Evolutionary conservation across 2,329 filamentous ascomycete species (phyloP).

Genomic region (Shiraia sp.): DNA sequence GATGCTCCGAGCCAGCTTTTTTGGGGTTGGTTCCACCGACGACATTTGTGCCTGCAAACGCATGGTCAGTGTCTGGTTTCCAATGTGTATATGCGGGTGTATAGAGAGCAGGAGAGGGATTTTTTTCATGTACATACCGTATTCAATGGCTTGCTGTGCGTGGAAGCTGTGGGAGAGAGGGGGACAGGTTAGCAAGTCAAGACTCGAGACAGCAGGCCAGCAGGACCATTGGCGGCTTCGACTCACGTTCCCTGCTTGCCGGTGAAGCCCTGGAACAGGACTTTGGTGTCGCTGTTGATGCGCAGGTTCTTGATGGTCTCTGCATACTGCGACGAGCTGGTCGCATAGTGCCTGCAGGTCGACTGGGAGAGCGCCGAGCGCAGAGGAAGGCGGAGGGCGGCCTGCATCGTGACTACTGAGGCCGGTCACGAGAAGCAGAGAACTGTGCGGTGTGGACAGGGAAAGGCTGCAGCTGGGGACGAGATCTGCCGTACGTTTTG

Average conservation of each 20-base stretch:
- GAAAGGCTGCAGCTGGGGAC: neutral
- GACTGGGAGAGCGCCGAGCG: slow-evolving; percentile 69
- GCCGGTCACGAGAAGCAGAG: slow-evolving; percentile 30
- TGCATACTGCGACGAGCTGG: slow-evolving; percentile 61
- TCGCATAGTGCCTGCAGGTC: slow-evolving; percentile 78
- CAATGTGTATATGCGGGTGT: neutral
- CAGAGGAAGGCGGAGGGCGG: slow-evolving; percentile 70
- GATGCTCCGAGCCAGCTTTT: slow-evolving; percentile 90
- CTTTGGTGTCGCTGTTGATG: slow-evolving; percentile 91
- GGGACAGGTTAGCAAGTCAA: no score
- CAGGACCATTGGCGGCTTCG: neutral
- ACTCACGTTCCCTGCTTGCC: slow-evolving; percentile 85
- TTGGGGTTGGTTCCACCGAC: slow-evolving; percentile 99
- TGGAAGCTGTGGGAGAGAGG: slow-evolving; percentile 73
- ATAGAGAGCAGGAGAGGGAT: no score
- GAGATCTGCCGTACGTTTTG: no score
- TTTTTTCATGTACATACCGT: slow-evolving; percentile 72
- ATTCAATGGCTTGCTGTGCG: slow-evolving; percentile 96
- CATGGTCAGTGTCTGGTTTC: slow-evolving; percentile 32
- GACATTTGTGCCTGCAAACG: slow-evolving; percentile 79
- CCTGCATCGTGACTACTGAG: slow-evolving; percentile 71
- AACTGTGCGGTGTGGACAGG: neutral
- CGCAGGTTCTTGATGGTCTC: slow-evolving; percentile 70
- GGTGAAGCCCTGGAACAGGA: slow-evolving; percentile 96
- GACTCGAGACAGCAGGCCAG: neutral